A percentile compares a stretch with the other conserved stretches of the same genome.
Conservation (phyloP, 2,329 filamentous ascomycete genomes). For the Penicillium concentricum region DNA sequence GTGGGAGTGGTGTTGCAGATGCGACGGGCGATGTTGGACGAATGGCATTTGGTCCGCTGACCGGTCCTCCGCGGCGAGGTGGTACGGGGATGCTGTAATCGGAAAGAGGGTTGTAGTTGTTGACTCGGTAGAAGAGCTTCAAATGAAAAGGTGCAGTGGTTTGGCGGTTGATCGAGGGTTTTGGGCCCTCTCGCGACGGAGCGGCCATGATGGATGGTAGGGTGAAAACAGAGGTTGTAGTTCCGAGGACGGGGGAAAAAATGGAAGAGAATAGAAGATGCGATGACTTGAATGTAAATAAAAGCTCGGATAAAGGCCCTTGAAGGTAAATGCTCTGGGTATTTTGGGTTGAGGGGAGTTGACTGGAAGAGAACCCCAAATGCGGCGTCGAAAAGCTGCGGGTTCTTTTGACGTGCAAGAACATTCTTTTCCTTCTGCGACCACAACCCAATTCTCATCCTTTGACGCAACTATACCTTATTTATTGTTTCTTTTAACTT, state of each 20-base stretch:
- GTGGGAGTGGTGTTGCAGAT: conserved; percentile 56
- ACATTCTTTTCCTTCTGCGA: conserved; percentile 13
- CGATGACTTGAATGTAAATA: background rate
- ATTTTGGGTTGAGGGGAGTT: conserved; percentile 1
- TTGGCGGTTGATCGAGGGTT: conserved; percentile 61
- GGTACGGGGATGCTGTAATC: conserved; percentile 39
- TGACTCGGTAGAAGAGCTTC: conserved; percentile 77
- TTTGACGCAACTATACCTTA: background rate
- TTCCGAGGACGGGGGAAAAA: background rate
- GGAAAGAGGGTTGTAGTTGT: conserved; percentile 63
- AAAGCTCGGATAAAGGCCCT: background rate
- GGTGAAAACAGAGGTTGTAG: background rate
- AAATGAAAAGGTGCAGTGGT: conserved; percentile 77
- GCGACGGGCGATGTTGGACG: conserved; percentile 51
- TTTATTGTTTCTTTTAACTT: background rate
- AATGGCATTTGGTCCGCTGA: conserved; percentile 44
- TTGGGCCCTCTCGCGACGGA: conserved; percentile 28
- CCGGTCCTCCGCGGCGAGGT: conserved; percentile 23
- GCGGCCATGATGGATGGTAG: conserved; percentile 18
- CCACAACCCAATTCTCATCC: background rate
- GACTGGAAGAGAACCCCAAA: conserved; percentile 9
- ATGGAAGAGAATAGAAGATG: background rate
- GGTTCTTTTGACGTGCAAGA: conserved; percentile 7
- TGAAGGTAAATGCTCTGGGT: background rate
- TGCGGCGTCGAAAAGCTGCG: conserved; percentile 17